A percentile compares a stretch with the other conserved stretches of the same genome.
Conservation (phyloP, 495 filamentous ascomycete species). For the Apodospora peruviana region DNA sequence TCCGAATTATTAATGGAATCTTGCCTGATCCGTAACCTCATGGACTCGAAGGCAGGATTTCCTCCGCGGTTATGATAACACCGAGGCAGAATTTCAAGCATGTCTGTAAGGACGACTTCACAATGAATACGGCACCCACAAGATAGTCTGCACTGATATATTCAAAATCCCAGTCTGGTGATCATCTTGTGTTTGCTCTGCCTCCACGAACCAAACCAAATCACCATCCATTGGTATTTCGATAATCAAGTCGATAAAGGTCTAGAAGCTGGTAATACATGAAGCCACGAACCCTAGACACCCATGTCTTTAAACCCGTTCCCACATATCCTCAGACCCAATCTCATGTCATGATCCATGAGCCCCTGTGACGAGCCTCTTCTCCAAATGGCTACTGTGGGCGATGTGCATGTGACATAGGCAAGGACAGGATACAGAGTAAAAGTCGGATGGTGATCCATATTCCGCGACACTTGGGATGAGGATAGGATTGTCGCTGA, state of each 20-base stretch:
- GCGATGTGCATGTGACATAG: neutral
- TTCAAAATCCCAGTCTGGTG: too few species aligned
- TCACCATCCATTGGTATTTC: neutral
- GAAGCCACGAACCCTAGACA: neutral
- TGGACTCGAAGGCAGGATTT: too few species aligned
- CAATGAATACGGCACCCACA: too few species aligned
- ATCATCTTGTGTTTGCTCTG: too few species aligned
- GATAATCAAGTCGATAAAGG: neutral
- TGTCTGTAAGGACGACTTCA: too few species aligned
- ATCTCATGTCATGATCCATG: neutral
- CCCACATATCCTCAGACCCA: too few species aligned
- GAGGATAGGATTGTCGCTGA: neutral
- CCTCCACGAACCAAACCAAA: too few species aligned
- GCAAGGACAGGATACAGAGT: neutral
- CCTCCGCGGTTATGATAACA: neutral
- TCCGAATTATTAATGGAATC: too few species aligned
- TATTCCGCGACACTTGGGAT: neutral
- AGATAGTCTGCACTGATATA: too few species aligned
- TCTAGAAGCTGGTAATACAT: neutral
- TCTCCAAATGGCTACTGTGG: neutral
- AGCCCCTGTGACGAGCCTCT: neutral
- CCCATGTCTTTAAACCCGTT: too few species aligned
- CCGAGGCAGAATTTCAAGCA: neutral
- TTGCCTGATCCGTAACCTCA: too few species aligned
- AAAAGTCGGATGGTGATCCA: neutral